Base-by-base conservation (phyloP, 2,329 filamentous ascomycete species). In the Ceratocystis harringtonii region DNA sequence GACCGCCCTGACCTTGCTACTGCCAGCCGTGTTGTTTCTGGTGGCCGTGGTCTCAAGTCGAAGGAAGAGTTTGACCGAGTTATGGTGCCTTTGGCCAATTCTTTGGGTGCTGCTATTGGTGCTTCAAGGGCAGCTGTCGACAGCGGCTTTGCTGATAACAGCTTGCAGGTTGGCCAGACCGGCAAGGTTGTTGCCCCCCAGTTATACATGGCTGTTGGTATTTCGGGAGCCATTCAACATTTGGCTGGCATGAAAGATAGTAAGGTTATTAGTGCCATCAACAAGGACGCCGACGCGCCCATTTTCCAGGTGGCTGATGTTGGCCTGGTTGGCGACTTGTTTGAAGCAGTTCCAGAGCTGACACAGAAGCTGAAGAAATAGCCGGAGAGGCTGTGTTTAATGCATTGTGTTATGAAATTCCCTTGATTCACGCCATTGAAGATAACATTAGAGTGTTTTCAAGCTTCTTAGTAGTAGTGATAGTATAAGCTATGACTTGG, bases 191-290 rank as follows among this genome's bases (percentile, higher is more conserved):
- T 99, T 65, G 94, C 94, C 60, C 94, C 94, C 67, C 87, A 99
- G 76, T 79, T 99, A 68, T 99, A 99, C 75, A 82, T 99, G 70
- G 95, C 91, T 64, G 92, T 92, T 12, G 94, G 94, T 73, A 97
- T 99, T 71, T 96, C 90, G 7, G 94, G 94, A 64, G 94, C 94
- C 25, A 99, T 99, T 71, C 94, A 99, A 78, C 94, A 99, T 80
- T 77, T 99, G 77, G 94, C 94, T 41, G 94, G 94, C 74, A 99
- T 99, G 94, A 99, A 99, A 83, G 94, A 99, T 74, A 96, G 91
- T 80, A 99, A 99, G 80, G 94, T 99, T 67, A 99, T 99, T 78
- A 94, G 92, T 25, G 90, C 90, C 15, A 97, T 99, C 74, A 99
- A 99, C 81, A 99, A 99, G 80, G 94, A 99, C 73, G 80, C 86